Base-by-base conservation (phyloP, 2,329 filamentous ascomycete species). In the Trichoderma sp. region DNA sequence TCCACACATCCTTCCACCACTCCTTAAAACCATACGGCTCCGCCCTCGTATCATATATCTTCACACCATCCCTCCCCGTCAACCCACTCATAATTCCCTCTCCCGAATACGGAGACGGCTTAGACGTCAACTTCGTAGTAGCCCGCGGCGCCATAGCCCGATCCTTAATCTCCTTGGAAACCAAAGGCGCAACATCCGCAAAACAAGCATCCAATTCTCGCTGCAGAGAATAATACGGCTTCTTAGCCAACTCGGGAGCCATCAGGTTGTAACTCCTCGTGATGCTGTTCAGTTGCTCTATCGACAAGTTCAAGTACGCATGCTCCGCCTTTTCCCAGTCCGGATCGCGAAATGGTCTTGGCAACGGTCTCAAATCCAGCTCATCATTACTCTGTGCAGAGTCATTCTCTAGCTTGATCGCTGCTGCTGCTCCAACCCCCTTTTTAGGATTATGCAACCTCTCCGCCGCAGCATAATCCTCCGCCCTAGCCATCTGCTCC, bases 181-280 rank as follows among this genome's bases (percentile, higher is more conserved):
- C 79, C 58, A 86, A 83, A 0, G 93, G 93, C 7, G 95, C 95
- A 1, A 97, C 90, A 70, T 97, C 94, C 0, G 93, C 91, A 76
- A 90, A 98, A 77, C 94, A 97, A 3, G 87, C 84, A 35, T 85
- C 86, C 19, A 98, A 84, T 80, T 99, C 96, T 60, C 95, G 88
- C 56, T 94, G 88, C 8, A 98, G 87, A 2, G 86, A 90, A 76
- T 93, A 94, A 79, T 98, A 98, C 0, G 95, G 93, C 79, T 97
- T 97, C 81, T 96, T 96, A 2, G 95, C 94, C 1, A 97, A 85
- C 67, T 93, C 91, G 0, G 96, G 96, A 0, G 96, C 95, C 89
- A 97, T 95, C 3, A 98, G 87, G 75, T 98, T 98, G 83, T 99
- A 99, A 16, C 92, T 92, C 31, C 96, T 88, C 8, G 93, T 91